These are phyloP conservation scores for Chlamydomonas sp. DNA, from an alignment of 139 green algal genomes.

Conservation along the genomic window DNA sequence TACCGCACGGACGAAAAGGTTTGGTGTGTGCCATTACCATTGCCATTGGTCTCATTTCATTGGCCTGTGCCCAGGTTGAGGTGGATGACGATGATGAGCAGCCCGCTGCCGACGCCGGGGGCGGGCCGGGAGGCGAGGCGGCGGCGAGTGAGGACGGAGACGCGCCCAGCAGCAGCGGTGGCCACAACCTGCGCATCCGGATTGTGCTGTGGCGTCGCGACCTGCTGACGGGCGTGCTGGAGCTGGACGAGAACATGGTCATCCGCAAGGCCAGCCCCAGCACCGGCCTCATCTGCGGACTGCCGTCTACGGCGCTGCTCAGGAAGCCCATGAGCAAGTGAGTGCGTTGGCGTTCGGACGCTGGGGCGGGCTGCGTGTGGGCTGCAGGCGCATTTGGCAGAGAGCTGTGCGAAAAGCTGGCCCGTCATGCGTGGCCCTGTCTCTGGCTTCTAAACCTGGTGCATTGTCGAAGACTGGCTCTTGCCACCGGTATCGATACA, in stretches of 20 bases:
- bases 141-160: neutral
- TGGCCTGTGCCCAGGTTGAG: too few species aligned
- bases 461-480: too few species aligned
- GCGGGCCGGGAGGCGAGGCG: neutral
- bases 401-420: too few species aligned
- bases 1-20: too few species aligned
- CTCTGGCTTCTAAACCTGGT: too few species aligned
- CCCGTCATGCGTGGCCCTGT: too few species aligned
- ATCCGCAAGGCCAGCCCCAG: constrained; percentile 14
- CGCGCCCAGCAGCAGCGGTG: neutral
- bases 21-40: too few species aligned
- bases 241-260: constrained; percentile 40
- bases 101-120: too few species aligned
- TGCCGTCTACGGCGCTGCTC: constrained; percentile 4
- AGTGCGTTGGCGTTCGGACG: neutral
- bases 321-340: constrained; percentile 33
- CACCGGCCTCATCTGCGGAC: constrained; percentile 30
- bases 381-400: neutral
- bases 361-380: neutral
- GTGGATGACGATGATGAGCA: too few species aligned
- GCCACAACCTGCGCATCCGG: neutral
- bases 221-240: constrained; percentile 34
- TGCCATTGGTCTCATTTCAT: too few species aligned
- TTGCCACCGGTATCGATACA: too few species aligned
- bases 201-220: constrained; percentile 41